A percentile compares a stretch with the other conserved stretches of the same genome.
phyloP scores from a whole-genome alignment of 306 rosid genomes.

The Castanea mollissima region DNA sequence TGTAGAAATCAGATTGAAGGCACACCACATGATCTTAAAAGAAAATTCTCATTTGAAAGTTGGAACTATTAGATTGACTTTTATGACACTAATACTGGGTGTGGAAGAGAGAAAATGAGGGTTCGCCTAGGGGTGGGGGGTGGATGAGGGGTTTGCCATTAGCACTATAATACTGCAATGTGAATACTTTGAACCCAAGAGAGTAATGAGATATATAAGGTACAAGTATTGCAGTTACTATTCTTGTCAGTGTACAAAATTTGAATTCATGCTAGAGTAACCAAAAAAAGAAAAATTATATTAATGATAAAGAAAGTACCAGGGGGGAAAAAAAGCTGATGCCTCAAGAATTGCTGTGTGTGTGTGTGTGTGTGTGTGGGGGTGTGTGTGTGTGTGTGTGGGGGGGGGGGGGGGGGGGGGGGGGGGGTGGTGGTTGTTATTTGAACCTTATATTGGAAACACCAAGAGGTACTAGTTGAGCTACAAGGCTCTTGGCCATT shows the following conservation, averaged over 20 bases:
- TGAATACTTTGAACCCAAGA: background rate
- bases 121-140: background rate
- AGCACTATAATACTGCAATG: background rate
- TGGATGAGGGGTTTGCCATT: background rate
- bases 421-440: too few species aligned
- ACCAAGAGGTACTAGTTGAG: too few species aligned
- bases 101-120: background rate
- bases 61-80: background rate
- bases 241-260: background rate
- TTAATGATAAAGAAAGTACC: background rate
- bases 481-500: too few species aligned
- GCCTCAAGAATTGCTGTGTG: background rate
- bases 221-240: background rate
- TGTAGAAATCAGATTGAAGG: background rate
- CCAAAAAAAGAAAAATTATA: background rate
- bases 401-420: too few species aligned
- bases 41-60: background rate
- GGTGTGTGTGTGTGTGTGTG: too few species aligned
- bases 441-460: too few species aligned
- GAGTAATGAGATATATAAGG: background rate
- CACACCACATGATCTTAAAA: constrained; percentile 1
- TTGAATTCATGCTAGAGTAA: background rate
- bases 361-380: too few species aligned
- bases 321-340: background rate
- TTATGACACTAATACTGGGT: background rate